Conservation (phyloP, 2,329 filamentous ascomycete genomes). For the Macrophomina pseudophaseolina region DNA sequence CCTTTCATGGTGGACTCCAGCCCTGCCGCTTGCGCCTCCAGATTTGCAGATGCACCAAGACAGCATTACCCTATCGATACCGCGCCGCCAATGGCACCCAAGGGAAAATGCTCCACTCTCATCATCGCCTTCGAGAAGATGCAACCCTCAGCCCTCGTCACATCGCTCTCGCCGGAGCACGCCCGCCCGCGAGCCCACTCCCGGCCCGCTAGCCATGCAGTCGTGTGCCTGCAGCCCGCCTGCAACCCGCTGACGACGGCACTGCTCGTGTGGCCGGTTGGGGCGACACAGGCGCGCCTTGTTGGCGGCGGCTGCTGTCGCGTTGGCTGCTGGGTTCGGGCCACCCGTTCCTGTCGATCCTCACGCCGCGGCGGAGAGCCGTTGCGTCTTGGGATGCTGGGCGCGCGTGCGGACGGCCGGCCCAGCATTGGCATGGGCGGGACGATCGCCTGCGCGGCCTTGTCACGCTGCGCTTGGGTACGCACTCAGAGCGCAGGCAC, state of each 20-base stretch:
- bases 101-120: background rate
- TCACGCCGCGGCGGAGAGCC: slow-evolving; percentile 24
- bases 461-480: background rate
- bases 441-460: slow-evolving; percentile 12
- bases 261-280: background rate
- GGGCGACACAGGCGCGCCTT: background rate
- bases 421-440: slow-evolving; percentile 5
- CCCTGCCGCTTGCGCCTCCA: slow-evolving; percentile 13
- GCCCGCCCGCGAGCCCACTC: background rate
- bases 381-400: slow-evolving; percentile 15
- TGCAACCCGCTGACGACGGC: background rate
- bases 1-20: slow-evolving; percentile 1
- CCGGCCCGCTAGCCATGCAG: background rate
- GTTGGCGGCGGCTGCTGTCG: background rate
- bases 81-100: background rate
- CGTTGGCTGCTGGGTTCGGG: slow-evolving; percentile 5
- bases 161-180: slow-evolving; percentile 5
- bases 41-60: slow-evolving; percentile 6
- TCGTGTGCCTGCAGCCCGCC: background rate
- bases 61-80: slow-evolving; percentile 16
- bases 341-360: slow-evolving; percentile 25
- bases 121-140: slow-evolving; percentile 6
- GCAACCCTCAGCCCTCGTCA: slow-evolving; percentile 10
- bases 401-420: background rate
- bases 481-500: slow-evolving; percentile 4